phyloP scores from a whole-genome alignment of 225 moss, liverwort and hornwort species.

The Straminergon stramineum region DNA sequence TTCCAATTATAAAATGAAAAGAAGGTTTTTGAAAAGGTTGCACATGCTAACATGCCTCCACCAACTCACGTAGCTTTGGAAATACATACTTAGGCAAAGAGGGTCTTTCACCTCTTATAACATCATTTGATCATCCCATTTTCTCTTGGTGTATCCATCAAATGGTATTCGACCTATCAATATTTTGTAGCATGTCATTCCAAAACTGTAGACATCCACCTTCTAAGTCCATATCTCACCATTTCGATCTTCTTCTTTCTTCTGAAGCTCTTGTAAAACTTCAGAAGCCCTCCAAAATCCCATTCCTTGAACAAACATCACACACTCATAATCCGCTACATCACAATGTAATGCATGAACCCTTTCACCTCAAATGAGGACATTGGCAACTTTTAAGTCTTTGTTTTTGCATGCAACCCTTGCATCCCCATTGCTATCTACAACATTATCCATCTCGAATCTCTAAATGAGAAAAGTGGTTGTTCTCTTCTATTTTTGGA shows the following conservation, averaged over 20 bases:
- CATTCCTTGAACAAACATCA: background rate
- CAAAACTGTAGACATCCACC: background rate
- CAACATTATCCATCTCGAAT: too few relatives aligned
- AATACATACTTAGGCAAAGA: background rate
- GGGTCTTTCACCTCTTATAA: background rate
- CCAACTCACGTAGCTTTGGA: background rate
- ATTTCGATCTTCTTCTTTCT: background rate
- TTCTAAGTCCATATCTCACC: background rate
- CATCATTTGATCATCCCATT: background rate
- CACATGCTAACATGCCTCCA: background rate
- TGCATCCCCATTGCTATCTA: background rate
- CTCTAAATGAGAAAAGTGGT: too few relatives aligned
- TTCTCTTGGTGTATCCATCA: background rate
- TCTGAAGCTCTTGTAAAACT: background rate
- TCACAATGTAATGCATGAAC: rapidly evolving
- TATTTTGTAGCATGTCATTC: background rate
- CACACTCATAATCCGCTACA: background rate
- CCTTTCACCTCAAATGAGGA: too few relatives aligned
- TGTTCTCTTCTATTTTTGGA: too few relatives aligned
- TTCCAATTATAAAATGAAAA: background rate
- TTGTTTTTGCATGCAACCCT: background rate
- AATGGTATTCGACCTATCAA: background rate
- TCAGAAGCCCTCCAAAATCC: background rate
- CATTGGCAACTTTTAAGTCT: background rate
- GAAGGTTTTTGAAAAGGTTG: background rate